A percentile compares a stretch with the other conserved stretches of the same genome.
phyloP scores from a whole-genome alignment of 2,329 filamentous ascomycete genomes.

The Scedosporium boydii region DNA sequence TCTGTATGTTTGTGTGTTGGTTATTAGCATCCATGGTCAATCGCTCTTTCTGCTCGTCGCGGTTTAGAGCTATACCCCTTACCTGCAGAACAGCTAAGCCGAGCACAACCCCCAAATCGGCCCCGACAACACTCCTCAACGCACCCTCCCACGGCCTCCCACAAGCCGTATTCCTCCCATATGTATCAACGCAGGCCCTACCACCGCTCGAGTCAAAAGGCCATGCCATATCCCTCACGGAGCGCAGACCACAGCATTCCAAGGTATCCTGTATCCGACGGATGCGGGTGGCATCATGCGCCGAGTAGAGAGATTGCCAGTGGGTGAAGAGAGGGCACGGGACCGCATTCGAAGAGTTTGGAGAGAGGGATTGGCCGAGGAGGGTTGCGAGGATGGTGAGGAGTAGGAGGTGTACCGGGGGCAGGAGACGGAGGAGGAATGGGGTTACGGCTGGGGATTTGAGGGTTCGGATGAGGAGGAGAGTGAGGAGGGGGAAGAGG shows the following conservation, averaged over 20 bases:
- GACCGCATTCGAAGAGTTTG: background rate
- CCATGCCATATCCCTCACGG: conserved; percentile 48
- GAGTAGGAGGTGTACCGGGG: conserved; percentile 19
- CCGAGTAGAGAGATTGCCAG: conserved; percentile 15
- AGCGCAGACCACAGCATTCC: conserved; percentile 56
- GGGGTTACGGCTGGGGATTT: conserved; percentile 20
- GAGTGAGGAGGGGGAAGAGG: conserved; percentile 25
- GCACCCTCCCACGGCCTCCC: background rate
- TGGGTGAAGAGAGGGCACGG: conserved; percentile 11
- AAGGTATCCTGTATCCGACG: conserved; percentile 55
- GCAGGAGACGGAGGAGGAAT: conserved; percentile 12
- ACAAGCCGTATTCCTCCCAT: background rate
- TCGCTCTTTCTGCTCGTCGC: background rate
- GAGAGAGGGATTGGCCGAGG: conserved; percentile 15
- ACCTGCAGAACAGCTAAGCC: background rate
- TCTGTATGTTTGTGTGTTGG: background rate
- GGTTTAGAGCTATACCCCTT: background rate
- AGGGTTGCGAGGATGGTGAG: conserved; percentile 35
- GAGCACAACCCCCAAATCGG: background rate
- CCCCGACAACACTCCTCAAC: background rate
- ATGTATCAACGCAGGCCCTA: conserved; percentile 40
- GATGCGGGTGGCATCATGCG: conserved; percentile 41
- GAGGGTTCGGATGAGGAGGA: conserved; percentile 13
- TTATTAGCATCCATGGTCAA: too few relatives aligned
- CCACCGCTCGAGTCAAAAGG: conserved; percentile 39